Conservation (phyloP, 495 filamentous ascomycete species). For the Aspergillus taichungensis region DNA sequence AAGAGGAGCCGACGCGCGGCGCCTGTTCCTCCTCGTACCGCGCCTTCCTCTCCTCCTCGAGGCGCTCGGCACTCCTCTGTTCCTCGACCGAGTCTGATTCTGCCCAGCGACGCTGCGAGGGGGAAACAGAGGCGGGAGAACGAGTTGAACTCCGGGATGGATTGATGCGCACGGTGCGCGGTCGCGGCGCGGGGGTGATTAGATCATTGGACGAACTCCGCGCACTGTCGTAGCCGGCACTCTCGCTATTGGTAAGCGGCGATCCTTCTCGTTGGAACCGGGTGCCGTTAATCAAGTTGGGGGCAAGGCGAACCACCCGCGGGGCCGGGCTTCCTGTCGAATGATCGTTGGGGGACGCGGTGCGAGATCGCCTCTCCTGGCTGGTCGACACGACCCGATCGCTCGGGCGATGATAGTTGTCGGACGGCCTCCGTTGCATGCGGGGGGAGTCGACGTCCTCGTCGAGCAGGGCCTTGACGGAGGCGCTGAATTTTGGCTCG, state of each 20-base stretch:
- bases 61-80: slow-evolving; percentile 33
- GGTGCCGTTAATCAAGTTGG: slow-evolving; percentile 24
- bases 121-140: slow-evolving; percentile 34
- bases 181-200: slow-evolving; percentile 58
- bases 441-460: slow-evolving; percentile 51
- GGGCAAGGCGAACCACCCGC: slow-evolving; percentile 52
- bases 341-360: slow-evolving; percentile 29
- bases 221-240: slow-evolving; percentile 17
- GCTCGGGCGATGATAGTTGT: slow-evolving; percentile 22
- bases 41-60: slow-evolving; percentile 36
- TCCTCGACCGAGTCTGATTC: slow-evolving; percentile 27
- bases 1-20: slow-evolving; percentile 42
- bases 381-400: slow-evolving; percentile 15
- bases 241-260: slow-evolving; percentile 24
- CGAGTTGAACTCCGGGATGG: slow-evolving; percentile 29
- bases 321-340: slow-evolving; percentile 38
- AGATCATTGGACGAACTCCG: slow-evolving; percentile 37
- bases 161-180: slow-evolving; percentile 54
- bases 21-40: slow-evolving; percentile 34
- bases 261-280: slow-evolving; percentile 29
- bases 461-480: slow-evolving; percentile 66
- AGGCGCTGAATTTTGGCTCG: slow-evolving; percentile 71
- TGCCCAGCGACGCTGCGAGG: slow-evolving; percentile 27
- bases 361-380: slow-evolving; percentile 30
- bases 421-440: slow-evolving; percentile 27